These are phyloP conservation scores for Filosporella fistucella DNA, from an alignment of 495 filamentous ascomycete species.

Conservation along the genomic window DNA sequence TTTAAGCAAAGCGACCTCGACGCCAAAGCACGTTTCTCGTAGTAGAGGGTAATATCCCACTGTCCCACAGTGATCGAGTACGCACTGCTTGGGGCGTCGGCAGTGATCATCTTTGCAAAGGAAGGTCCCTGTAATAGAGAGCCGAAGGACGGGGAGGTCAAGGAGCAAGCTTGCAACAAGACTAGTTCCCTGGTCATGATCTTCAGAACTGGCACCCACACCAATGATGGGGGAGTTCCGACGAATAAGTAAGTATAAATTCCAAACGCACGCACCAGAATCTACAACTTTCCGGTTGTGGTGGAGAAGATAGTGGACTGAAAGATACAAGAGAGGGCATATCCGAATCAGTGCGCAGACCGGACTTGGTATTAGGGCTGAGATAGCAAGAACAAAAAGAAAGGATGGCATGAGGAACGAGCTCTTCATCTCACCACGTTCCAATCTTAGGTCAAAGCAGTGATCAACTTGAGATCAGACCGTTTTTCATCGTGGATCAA, in stretches of 20 bases:
- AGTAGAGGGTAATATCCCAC: too few relatives aligned
- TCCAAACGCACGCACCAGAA: too few relatives aligned
- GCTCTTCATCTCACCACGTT: neutral
- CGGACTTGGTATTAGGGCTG: neutral
- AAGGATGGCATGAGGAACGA: neutral
- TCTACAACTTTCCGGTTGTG: neutral
- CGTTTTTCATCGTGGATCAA: neutral
- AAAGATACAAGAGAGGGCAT: neutral
- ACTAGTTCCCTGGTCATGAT: too few relatives aligned
- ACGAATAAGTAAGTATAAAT: too few relatives aligned
- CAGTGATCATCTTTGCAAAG: too few relatives aligned
- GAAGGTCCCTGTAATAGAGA: too few relatives aligned
- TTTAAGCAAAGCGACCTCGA: neutral
- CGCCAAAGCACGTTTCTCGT: neutral
- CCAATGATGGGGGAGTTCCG: too few relatives aligned
- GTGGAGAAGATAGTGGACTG: neutral
- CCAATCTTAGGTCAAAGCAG: neutral
- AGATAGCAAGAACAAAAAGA: neutral
- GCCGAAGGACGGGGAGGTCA: too few relatives aligned
- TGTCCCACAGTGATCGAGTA: too few relatives aligned
- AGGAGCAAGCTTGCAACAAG: too few relatives aligned
- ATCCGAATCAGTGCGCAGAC: neutral
- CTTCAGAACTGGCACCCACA: too few relatives aligned
- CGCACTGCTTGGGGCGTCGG: too few relatives aligned
- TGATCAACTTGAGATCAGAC: neutral